Evolutionary conservation across 1,284 basidiomycete species (phyloP), one percentile per base, ranked within the genome.

Genomic region (Papiliotrema fonsecae): DNA sequence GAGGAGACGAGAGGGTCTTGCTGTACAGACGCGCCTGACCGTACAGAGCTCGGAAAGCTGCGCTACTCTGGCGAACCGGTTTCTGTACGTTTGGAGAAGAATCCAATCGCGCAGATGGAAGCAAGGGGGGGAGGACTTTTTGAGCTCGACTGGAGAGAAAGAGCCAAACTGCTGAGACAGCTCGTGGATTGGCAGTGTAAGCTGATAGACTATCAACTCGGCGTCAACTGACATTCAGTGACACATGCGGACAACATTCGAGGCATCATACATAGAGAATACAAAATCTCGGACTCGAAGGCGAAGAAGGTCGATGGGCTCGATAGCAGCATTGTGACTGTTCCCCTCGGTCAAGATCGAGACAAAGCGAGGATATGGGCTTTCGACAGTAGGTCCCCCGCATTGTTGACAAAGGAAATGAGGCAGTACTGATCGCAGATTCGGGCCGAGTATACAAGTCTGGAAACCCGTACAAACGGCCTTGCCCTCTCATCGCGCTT

Each of bases 121-220:
- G 47, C 54, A 24, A 46, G 47, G 24, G 65, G 67, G 9, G 61
- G 60, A 18, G 68, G 68, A 4, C 26, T 72, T 34, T 72, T 69
- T 50, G 68, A 70, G 50, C 44, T 72, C 44, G 61, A 65, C 43
- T 70, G 68, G 70, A 46, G 50, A 22, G 68, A 72, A 45, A 50
- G 68, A 18, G 61, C 56, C 7, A 57, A 56, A 31, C 47, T 74
- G 26, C 46, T 74, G 10, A 60, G 72, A 27, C 72, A 74, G 53
- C 37, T 74, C 39, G 70, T 73, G 18, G 72, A 74, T 55, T 74
- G 72, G 72, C 70, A 72, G 50, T 56, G 70, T 67, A 48, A 46
- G 62, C 65, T 24, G 9, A 14, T 5, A 16, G 3, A 27, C 16
- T 19, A 22, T 1, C 21, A n/a, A n/a, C n/a, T n/a, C 16, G 44